phyloP scores from a whole-genome alignment of 2,329 filamentous ascomycete genomes.

The Teratosphaeria pseudoeucalypti region DNA sequence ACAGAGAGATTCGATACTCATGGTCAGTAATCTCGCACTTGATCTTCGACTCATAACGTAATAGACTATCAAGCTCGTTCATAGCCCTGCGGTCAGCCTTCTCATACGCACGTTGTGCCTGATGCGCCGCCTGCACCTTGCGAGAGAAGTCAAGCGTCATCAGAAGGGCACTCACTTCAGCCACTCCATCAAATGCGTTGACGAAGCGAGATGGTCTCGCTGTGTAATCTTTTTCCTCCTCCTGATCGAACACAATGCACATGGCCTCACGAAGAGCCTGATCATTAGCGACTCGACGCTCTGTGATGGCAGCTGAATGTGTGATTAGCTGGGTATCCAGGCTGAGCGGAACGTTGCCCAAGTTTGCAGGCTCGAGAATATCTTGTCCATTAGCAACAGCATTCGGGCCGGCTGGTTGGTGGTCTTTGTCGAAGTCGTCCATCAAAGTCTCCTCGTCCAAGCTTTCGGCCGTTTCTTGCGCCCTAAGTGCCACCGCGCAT shows the following conservation, averaged over 20 bases:
- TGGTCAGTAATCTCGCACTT: conserved; percentile 3
- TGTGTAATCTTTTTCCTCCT: conserved; percentile 6
- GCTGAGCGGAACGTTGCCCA: background rate
- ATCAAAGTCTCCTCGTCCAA: background rate
- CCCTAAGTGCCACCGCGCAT: background rate
- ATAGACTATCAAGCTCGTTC: background rate
- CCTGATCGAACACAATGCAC: background rate
- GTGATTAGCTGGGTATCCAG: background rate
- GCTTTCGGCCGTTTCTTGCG: background rate
- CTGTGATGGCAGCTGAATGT: background rate
- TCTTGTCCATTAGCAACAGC: background rate
- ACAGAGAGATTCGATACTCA: background rate
- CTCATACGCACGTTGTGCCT: conserved; percentile 3
- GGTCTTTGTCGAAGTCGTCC: background rate
- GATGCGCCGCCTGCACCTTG: conserved; percentile 4
- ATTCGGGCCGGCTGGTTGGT: background rate
- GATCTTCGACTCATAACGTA: conserved; percentile 1
- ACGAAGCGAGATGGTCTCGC: conserved; percentile 9
- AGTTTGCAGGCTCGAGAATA: background rate
- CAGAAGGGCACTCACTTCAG: conserved; percentile 5
- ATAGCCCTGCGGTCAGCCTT: background rate
- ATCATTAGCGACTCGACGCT: background rate
- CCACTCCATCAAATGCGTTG: conserved; percentile 6
- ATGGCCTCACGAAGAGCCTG: background rate
- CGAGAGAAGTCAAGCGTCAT: conserved; percentile 6